Evolutionary conservation across 148 eudicot species (phyloP), one percentile per base, ranked within the genome.

Genomic region (Arctostaphylos glauca): DNA sequence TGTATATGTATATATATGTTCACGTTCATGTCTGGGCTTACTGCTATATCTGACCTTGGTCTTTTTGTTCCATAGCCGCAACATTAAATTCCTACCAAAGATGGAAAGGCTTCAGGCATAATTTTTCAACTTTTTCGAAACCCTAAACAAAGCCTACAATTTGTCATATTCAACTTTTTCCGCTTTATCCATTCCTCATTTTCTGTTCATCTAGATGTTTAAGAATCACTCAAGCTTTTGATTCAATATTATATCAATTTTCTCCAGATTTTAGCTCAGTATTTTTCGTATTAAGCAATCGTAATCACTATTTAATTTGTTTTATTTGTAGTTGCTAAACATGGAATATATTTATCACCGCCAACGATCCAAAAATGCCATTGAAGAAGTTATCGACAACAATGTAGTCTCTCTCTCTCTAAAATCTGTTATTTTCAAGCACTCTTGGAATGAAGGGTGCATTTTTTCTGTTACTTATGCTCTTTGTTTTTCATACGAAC

Each of bases 261-360:
- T 58, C 8, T 41, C 5, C 25, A 31, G 44, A 9, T 53, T 53
- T 78, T 41, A n/a, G 5, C 21, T 23, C 19, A 54, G 14, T 50
- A 5, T 15, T 10, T 59, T 16, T 47, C 9, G 18, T 6, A 12
- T 25, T 38, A 38, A 13, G 19, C 19, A 54, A 66, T 12, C 43
- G 25, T 13, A 66, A 66, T 25, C 31, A 25, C 71, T 25, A 1
- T 5, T 6, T 71, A 3, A 19, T 79, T 64, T 67, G 38, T 23
- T 9, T 6, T 15, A 46, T 48, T 5, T 79, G 12, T 5, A 79
- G 31, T 49, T 82, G 16, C 48, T 59, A 68, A 46, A 9, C 47
- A 82, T 87, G 81, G 85, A 75, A 50, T 49, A 82, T 67, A 87
- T 84, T 31, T 87, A 82, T 49, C 79, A 87, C 49, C 77, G 85